Evolutionary conservation across 2,329 filamentous ascomycete species (phyloP).

Genomic region (Pestalotiopsis sp.): DNA sequence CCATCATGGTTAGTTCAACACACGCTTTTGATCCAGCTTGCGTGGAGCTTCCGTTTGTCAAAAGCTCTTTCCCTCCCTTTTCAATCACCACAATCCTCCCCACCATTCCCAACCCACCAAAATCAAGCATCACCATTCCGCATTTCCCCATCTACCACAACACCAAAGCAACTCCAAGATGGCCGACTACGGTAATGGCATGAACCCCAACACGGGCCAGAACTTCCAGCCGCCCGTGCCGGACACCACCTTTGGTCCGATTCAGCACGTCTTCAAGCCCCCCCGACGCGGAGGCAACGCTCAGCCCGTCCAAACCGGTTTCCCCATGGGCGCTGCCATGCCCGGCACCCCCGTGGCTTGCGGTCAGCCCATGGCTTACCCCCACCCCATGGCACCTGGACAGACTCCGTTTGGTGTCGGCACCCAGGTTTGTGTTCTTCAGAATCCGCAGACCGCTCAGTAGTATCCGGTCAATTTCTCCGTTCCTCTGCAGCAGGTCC

Average conservation of each 20-base stretch:
- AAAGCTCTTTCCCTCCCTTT: not conserved
- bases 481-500: not conserved
- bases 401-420: not conserved
- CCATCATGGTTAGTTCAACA: not conserved
- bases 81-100: not conserved
- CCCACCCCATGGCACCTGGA: conserved; percentile 22
- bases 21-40: not conserved
- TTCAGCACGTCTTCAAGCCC: conserved; percentile 58
- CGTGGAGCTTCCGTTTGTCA: not conserved
- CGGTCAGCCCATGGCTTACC: not conserved
- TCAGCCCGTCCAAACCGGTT: conserved; percentile 18
- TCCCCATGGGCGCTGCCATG: not conserved
- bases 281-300: conserved; percentile 41
- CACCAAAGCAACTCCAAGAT: conserved; percentile 28
- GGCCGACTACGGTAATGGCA: conserved; percentile 45
- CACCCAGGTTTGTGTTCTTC: not conserved
- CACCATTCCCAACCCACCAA: not conserved
- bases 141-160: conserved; percentile 17
- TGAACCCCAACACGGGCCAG: conserved; percentile 44
- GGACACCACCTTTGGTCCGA: conserved; percentile 58
- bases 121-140: not conserved
- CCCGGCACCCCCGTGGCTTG: not conserved
- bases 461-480: not conserved
- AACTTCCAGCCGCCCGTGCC: conserved; percentile 63
- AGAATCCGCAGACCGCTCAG: conserved; percentile 3